Conservation (phyloP, 768 basidiomycete species). For the Mycena capillaripes region DNA sequence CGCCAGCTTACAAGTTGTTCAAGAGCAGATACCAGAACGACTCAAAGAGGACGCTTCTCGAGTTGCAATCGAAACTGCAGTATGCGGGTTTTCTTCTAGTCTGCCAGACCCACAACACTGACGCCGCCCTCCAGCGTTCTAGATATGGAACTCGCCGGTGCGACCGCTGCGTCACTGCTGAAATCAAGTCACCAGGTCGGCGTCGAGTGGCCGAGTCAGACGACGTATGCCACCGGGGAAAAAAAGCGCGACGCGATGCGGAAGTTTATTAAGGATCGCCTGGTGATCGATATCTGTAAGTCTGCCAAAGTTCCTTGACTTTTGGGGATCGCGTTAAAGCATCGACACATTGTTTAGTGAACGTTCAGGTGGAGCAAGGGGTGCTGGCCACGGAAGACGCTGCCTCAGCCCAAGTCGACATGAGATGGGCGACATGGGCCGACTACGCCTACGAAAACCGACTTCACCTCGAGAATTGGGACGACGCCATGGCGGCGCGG, state of each 20-base stretch:
- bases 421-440: background rate
- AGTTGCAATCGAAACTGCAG: background rate
- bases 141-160: background rate
- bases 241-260: background rate
- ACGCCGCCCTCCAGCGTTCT: background rate
- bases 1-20: background rate
- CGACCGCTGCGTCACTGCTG: background rate
- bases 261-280: background rate
- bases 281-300: background rate
- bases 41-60: background rate
- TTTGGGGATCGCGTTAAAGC: background rate
- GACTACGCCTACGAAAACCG: background rate
- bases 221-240: background rate
- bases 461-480: background rate
- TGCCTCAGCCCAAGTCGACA: background rate
- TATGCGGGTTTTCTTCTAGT: background rate
- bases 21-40: background rate
- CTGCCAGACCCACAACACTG: too few relatives aligned
- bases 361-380: background rate
- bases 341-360: background rate
- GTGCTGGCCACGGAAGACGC: background rate
- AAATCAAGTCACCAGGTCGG: background rate
- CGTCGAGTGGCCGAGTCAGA: background rate
- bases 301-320: background rate
- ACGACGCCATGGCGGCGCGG: background rate